Evolutionary conservation across 768 basidiomycete genomes (phyloP), one percentile per base, ranked within the genome.

Genomic region (Xerocomellus chrysenteron): DNA sequence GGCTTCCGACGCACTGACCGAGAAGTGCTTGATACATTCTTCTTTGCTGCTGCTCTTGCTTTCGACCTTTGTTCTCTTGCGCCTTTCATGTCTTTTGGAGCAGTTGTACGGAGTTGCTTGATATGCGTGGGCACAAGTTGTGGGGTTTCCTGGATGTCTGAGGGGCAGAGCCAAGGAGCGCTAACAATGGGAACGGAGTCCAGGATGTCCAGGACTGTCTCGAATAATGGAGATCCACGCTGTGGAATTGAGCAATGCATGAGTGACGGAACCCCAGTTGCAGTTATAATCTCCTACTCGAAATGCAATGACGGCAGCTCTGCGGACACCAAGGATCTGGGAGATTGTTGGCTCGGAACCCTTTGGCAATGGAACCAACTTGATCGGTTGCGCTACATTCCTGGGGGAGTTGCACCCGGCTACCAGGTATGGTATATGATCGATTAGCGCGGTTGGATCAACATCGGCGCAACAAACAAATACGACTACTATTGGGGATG

Each of bases 31-130:
- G 56, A 43, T 32, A 30, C 28, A 33, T 55, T 67, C 36, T 59
- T 64, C 62, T 78, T 88, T 2, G 83, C 82, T 36, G 73, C 76
- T 13, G 72, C 70, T 57, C 77, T 83, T 19, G 78, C 83, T 63
- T 75, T 74, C 37, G 70, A 67, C 54, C 90, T 79, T 50, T 74
- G 66, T 54, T 83, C 79, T 65, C 87, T 92, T 33, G 85, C 84
- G 33, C 74, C 78, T 65, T 81, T 88, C 81, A 92, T 88, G 64
- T 94, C 88, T 63, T 82, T 85, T 2, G 92, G 92, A 4, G 85
- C 83, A 30, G 85, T 83, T 3, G 93, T 94, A 17, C 80, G 80
- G 21, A 93, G 68, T 60, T 92, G 90, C 65, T 94, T 95, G 61
- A 93, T 78, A 65, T 92, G 87, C 0, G 91, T 92, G 3, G 87